phyloP scores from a whole-genome alignment of 805 yeast genomes.

The Kluyveromyces aestuarii region DNA sequence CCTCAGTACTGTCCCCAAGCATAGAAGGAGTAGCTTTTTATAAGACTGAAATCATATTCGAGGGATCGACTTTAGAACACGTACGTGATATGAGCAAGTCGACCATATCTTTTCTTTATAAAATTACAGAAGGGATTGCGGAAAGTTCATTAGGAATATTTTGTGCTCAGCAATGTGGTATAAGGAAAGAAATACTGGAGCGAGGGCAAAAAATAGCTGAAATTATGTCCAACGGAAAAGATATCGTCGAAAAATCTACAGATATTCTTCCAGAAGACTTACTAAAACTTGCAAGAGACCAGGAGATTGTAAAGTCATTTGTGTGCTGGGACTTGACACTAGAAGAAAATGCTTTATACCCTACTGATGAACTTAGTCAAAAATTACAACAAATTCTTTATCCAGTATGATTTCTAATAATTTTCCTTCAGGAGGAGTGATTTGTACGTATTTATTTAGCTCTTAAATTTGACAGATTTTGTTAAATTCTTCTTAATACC shows the following conservation, averaged over 20 bases:
- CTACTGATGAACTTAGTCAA: not conserved
- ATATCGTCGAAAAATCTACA: conserved; percentile 13
- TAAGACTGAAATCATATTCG: conserved; percentile 29
- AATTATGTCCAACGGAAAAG: conserved; percentile 11
- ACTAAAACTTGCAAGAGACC: conserved; percentile 9
- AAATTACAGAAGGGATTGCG: conserved; percentile 26
- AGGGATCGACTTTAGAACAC: conserved; percentile 1
- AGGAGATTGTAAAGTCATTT: conserved; percentile 16
- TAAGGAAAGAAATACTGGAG: conserved; percentile 21
- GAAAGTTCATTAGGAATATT: conserved; percentile 30
- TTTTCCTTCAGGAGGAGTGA: not conserved
- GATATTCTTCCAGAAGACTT: conserved; percentile 12
- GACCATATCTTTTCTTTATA: conserved; percentile 29
- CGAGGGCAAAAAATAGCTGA: conserved; percentile 26
- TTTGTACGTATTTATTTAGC: conserved; percentile 4
- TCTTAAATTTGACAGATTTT: conserved; percentile 67
- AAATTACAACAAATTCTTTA: not conserved
- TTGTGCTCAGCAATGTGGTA: conserved; percentile 35
- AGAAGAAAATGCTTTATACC: conserved; percentile 6
- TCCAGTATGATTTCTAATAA: not conserved
- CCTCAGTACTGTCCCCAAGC: conserved; percentile 13
- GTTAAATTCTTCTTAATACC: conserved; percentile 94
- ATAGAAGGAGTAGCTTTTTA: conserved; percentile 23
- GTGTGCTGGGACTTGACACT: conserved; percentile 24
- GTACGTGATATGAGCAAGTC: conserved; percentile 2